Base-by-base conservation (phyloP, 441 rosid genomes). In the Populus trichocarpa region DNA sequence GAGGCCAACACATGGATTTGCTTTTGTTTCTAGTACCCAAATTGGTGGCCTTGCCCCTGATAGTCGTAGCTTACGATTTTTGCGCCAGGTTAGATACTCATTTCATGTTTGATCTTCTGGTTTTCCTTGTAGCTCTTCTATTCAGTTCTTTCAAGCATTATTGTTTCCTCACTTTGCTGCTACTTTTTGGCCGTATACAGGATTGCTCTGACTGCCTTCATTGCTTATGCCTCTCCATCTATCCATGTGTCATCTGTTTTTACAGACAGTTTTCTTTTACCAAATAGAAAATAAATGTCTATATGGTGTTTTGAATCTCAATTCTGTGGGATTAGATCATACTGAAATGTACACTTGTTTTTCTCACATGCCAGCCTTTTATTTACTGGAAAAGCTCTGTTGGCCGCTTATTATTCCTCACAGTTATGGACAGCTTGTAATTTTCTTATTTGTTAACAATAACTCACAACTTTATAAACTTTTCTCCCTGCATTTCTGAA, bases 31-130 rank as follows among this genome's bases (percentile, higher is more conserved):
- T 70, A 86, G 87, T 35, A 86, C 95, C 81, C 97, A 91, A 71
- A 79, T 96, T 78, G 91, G 95, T 77, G 99, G 99, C 73, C 91
- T 96, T 86, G 86, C 90, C 71, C 99, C 98, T 74, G 99, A 94
- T 81, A 88, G 91, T 80, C 90, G 89, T 81, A 88, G 92, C 87
- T 81, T 92, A 78, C 93, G 90, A 63, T 96, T 92, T 80, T 50
- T 93, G 78, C 93, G 94, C 85, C 98, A 93, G 98, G 98, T 96
- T 76, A 67, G 79, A 38, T 75, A 16, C 70, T 81, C 33, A 13
- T 72, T 35, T 23, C 38, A 16, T 70, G n/a, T 59, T 69, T 73
- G 65, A 79, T 85, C 61, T 36, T 67, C 63, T 71, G 67, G 25
- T 75, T 72, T 73, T 74, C 1, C 18, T 23, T 63, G 59, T 67